Evolutionary conservation across 1,139 yeast genomes (phyloP), one percentile per base, ranked within the genome.

Genomic region (Arxiozyma heterogenica): DNA sequence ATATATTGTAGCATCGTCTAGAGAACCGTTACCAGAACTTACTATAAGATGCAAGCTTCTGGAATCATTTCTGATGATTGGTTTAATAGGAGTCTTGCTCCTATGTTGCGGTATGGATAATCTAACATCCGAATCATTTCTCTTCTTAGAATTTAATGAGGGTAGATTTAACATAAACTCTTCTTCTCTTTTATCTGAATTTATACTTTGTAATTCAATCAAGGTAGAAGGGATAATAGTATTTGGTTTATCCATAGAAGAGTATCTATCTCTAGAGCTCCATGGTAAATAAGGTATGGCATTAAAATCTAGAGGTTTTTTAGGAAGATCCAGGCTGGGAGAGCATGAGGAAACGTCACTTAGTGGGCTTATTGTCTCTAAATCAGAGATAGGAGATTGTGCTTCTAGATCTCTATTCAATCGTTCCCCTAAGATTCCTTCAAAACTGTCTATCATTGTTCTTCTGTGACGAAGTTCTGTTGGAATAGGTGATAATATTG

Each of bases 1-100:
- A 67, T 80, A 84, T 59, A 79, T 80, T 4, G 91, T 84, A 8
- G 91, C 91, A 64, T 85, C 91, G 58, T 77, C 79, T 22, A 82
- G 63, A 53, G 75, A 75, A 0, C 90, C 90, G 27, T 83, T 82
- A 65, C 84, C 80, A 2, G 90, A 79, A 58, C 83, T 85, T 43
- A 85, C 89, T 46, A 84, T 69, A 61, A 78, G 76, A 53, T 82
- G 82, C 39, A 78, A 59, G 60, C 75, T 52, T 59, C 68, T 67
- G 39, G 65, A 60, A 18, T 71, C 68, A 51, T 70, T 61, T 57
- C 73, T 76, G 34, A 82, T 66, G 15, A 75, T 72, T 3, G 86
- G 74, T 58, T 65, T 74, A 11, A 64, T 59, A 15, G 77, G 74
- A 43, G 60, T 61, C 1, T 61, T 59, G 17, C 69, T 57, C 54